Conservation (phyloP, 1,284 basidiomycete genomes). For the Apiotrichum gracile region DNA sequence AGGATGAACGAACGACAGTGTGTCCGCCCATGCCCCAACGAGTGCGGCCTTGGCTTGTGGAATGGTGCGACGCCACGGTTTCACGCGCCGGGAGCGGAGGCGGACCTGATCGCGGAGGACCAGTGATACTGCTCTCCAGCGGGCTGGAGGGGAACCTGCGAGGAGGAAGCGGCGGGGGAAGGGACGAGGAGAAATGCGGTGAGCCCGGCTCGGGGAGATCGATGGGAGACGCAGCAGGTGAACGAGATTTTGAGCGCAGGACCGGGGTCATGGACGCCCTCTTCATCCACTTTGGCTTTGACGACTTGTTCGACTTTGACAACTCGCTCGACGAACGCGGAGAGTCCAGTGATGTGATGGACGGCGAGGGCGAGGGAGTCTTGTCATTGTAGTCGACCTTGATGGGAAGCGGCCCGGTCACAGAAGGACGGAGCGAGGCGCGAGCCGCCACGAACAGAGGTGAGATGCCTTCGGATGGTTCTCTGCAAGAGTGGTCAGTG, state of each 20-base stretch:
- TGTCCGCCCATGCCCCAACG: slow-evolving; percentile 17
- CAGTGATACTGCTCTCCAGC: slow-evolving; percentile 23
- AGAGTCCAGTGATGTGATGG: slow-evolving; percentile 8
- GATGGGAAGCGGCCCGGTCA: neutral
- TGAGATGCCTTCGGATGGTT: slow-evolving; percentile 16
- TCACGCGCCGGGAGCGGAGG: slow-evolving; percentile 30
- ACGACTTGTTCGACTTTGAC: slow-evolving; percentile 23
- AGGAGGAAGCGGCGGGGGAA: slow-evolving; percentile 33
- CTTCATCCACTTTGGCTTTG: slow-evolving; percentile 39
- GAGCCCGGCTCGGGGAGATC: slow-evolving; percentile 25
- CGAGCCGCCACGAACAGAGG: slow-evolving; percentile 23
- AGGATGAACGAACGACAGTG: slow-evolving; percentile 29
- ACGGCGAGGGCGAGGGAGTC: slow-evolving; percentile 5
- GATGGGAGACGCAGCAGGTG: slow-evolving; percentile 20
- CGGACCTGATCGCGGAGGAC: slow-evolving; percentile 9
- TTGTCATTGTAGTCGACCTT: neutral
- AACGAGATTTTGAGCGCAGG: slow-evolving; percentile 31
- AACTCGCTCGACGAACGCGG: slow-evolving; percentile 24
- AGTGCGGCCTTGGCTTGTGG: slow-evolving; percentile 30
- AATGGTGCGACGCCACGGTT: slow-evolving; percentile 22
- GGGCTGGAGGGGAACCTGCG: slow-evolving; percentile 20
- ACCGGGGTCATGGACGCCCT: slow-evolving; percentile 31
- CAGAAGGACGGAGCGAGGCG: slow-evolving; percentile 24
- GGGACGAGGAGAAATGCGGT: slow-evolving; percentile 11
- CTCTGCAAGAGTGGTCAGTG: slow-evolving; percentile 6